phyloP scores from a whole-genome alignment of 2,329 filamentous ascomycete species.

The Chaetomiaceae sp. region DNA sequence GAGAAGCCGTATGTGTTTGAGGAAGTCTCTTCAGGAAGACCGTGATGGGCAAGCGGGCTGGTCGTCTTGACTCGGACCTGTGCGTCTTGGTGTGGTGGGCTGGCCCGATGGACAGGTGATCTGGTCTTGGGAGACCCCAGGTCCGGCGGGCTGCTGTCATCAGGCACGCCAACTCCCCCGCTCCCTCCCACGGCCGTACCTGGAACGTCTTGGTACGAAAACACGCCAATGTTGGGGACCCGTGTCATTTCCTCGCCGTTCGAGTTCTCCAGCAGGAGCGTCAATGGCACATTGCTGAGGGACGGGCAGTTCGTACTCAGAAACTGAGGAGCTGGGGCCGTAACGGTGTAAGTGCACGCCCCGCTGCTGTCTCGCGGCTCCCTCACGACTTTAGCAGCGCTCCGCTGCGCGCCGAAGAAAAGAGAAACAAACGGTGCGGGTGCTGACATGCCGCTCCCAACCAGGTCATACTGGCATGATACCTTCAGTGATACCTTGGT shows the following conservation, averaged over 20 bases:
- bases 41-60: slow-evolving; percentile 26
- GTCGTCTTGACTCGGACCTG: slow-evolving; percentile 27
- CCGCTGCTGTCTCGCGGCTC: slow-evolving; percentile 50
- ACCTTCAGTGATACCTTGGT: slow-evolving; percentile 69
- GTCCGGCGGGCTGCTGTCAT: slow-evolving; percentile 33
- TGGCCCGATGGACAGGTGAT: slow-evolving; percentile 40
- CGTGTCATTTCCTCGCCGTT: slow-evolving; percentile 48
- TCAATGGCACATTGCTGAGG: slow-evolving; percentile 47
- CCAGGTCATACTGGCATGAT: slow-evolving; percentile 67
- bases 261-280: slow-evolving; percentile 47
- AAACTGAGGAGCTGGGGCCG: slow-evolving; percentile 61
- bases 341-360: slow-evolving; percentile 63
- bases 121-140: slow-evolving; percentile 36
- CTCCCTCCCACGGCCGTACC: slow-evolving; percentile 24
- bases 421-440: slow-evolving; percentile 55
- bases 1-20: slow-evolving; percentile 52
- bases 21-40: slow-evolving; percentile 35
- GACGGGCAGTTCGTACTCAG: slow-evolving; percentile 44
- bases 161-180: slow-evolving; percentile 25
- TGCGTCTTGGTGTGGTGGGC: slow-evolving; percentile 34
- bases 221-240: slow-evolving; percentile 39
- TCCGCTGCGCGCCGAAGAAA: slow-evolving; percentile 72
- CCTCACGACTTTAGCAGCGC: slow-evolving; percentile 60
- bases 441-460: slow-evolving; percentile 42
- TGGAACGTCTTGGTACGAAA: slow-evolving; percentile 36